Conservation (phyloP, 257 asterid species). For the Thymus mandschuricus region DNA sequence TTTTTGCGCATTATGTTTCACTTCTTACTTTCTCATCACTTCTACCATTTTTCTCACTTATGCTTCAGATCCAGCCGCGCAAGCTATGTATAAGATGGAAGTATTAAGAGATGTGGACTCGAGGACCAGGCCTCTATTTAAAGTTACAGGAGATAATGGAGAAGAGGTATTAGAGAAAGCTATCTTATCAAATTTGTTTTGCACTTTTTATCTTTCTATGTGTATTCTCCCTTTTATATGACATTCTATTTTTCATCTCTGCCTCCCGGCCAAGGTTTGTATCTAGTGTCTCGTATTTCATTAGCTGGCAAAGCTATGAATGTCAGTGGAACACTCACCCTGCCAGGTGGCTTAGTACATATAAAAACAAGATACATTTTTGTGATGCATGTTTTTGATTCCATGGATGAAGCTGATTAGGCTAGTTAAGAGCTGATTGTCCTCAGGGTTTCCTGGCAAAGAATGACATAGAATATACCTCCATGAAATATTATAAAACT, state of each 20-base stretch:
- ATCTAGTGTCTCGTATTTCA: conserved; percentile 8
- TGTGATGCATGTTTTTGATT: conserved; percentile 5
- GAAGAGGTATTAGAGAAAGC: conserved; percentile 67
- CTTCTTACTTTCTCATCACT: conserved; percentile 20
- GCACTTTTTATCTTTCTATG: conserved; percentile 7
- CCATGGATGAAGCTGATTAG: conserved; percentile 20
- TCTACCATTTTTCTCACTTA: conserved; percentile 28
- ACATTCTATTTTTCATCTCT: conserved; percentile 14
- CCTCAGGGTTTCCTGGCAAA: not conserved
- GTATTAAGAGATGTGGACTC: conserved; percentile 71
- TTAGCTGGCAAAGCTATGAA: conserved; percentile 6
- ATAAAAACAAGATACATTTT: not conserved
- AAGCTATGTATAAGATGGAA: conserved; percentile 76
- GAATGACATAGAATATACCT: not conserved
- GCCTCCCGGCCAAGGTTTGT: conserved; percentile 18
- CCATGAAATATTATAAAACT: not conserved
- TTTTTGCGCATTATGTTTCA: conserved; percentile 19
- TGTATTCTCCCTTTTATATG: conserved; percentile 9
- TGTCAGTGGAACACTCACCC: conserved; percentile 5
- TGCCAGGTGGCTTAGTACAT: conserved; percentile 5
- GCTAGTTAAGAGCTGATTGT: not conserved
- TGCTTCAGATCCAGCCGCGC: conserved; percentile 68
- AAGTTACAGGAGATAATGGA: conserved; percentile 74
- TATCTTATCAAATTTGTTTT: conserved; percentile 21
- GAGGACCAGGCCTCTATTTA: conserved; percentile 70